Evolutionary conservation across 2,329 filamentous ascomycete genomes (phyloP).

Genomic region (Fonsecaea nubica): DNA sequence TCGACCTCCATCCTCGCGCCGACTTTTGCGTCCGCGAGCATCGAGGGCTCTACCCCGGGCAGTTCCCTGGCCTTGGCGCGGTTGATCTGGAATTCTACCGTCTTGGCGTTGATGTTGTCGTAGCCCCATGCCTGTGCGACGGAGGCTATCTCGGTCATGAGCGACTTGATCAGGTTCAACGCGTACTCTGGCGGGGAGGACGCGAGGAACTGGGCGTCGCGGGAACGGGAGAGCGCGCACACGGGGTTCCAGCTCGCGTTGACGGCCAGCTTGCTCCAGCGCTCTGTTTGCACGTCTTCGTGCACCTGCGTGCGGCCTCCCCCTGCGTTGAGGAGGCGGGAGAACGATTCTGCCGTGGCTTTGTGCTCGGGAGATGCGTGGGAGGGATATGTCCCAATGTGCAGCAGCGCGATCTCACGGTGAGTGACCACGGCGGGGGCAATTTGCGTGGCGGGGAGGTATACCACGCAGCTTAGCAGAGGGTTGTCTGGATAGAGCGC

Average conservation of each 20-base stretch:
- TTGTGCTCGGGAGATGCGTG: constrained; percentile 40
- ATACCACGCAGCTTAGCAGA: constrained; percentile 63
- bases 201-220: constrained; percentile 60
- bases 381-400: constrained; percentile 59
- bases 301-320: constrained; percentile 58
- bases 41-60: constrained; percentile 56
- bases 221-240: constrained; percentile 61
- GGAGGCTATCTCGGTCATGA: constrained; percentile 56
- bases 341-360: constrained; percentile 47
- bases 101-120: constrained; percentile 44
- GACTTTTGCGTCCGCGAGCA: constrained; percentile 56
- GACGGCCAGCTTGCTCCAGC: constrained; percentile 67
- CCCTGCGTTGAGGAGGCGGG: constrained; percentile 51
- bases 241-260: constrained; percentile 69
- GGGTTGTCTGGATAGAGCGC: constrained; percentile 58
- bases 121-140: constrained; percentile 53
- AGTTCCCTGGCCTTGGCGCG: constrained; percentile 47
- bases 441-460: constrained; percentile 60
- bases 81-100: constrained; percentile 48
- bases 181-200: constrained; percentile 49
- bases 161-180: constrained; percentile 42
- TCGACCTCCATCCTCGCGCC: constrained; percentile 57
- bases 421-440: constrained; percentile 57
- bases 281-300: constrained; percentile 62
- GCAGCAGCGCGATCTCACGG: constrained; percentile 55